These are phyloP conservation scores for Alternaria incomplexa DNA, from an alignment of 2,329 filamentous ascomycete genomes.

Conservation along the genomic window DNA sequence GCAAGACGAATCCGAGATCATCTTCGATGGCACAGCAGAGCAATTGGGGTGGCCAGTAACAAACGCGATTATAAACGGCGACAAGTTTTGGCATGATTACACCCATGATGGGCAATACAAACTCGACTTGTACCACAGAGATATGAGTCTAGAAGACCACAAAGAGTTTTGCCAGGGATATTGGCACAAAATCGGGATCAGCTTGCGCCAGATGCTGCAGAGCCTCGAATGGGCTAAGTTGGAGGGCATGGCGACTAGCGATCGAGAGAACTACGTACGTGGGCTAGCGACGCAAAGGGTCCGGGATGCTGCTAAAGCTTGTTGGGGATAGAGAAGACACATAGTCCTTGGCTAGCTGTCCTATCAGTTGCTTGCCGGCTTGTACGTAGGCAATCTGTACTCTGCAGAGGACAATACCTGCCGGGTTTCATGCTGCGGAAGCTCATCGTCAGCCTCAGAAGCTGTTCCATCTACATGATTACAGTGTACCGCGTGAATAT, in stretches of 20 bases:
- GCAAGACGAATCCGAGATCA: background rate
- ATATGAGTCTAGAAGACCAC: background rate
- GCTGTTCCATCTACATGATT: background rate
- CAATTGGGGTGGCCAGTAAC: background rate
- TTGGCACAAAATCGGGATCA: background rate
- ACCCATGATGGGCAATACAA: background rate
- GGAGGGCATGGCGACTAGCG: background rate
- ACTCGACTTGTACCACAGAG: background rate
- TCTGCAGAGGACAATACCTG: too few relatives aligned
- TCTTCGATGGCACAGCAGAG: background rate
- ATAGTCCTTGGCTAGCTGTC: background rate
- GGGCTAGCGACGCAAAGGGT: background rate
- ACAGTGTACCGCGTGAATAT: background rate
- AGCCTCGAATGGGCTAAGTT: background rate
- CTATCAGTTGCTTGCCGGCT: background rate
- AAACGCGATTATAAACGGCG: background rate
- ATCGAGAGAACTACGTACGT: background rate
- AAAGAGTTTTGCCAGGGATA: background rate
- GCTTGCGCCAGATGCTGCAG: background rate
- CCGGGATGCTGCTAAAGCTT: background rate
- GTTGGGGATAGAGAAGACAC: background rate
- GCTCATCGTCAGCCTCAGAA: background rate
- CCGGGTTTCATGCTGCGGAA: background rate
- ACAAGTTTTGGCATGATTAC: background rate
- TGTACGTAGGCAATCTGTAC: background rate